These are phyloP conservation scores for Anisodus acutangulus DNA, from an alignment of 257 asterid species.

Conservation along the genomic window DNA sequence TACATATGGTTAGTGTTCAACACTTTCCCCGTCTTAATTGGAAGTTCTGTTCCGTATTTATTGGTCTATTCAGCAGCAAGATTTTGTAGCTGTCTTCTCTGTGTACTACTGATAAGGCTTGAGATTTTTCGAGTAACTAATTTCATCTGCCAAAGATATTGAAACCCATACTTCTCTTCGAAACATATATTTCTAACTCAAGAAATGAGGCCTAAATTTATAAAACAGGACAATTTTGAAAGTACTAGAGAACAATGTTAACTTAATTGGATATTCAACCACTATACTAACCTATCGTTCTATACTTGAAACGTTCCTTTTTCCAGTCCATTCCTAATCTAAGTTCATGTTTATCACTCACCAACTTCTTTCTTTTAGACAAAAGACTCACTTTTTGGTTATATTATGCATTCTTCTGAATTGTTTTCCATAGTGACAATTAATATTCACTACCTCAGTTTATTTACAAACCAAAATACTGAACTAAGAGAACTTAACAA, in stretches of 20 bases:
- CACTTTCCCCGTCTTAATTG: background rate
- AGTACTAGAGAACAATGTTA: background rate
- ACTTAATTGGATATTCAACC: background rate
- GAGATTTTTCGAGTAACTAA: background rate
- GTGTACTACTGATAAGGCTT: background rate
- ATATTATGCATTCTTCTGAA: background rate
- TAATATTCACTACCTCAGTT: constrained; percentile 3
- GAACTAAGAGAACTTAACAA: background rate
- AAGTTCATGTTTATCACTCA: background rate
- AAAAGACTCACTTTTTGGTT: background rate
- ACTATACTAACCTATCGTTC: background rate
- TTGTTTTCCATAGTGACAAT: background rate
- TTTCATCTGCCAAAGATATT: background rate
- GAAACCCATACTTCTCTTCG: constrained; percentile 5
- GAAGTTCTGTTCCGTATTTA: background rate
- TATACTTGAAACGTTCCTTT: background rate
- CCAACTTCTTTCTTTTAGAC: background rate
- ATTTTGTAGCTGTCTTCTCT: background rate
- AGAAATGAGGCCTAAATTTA: constrained; percentile 16
- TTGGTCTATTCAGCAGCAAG: background rate
- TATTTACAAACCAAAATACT: background rate
- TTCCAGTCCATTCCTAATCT: background rate
- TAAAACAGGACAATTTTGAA: background rate
- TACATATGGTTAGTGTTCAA: constrained; percentile 69
- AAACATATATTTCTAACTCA: background rate